phyloP scores from a whole-genome alignment of 257 asterid genomes.

The Solanum pimpinellifolium region DNA sequence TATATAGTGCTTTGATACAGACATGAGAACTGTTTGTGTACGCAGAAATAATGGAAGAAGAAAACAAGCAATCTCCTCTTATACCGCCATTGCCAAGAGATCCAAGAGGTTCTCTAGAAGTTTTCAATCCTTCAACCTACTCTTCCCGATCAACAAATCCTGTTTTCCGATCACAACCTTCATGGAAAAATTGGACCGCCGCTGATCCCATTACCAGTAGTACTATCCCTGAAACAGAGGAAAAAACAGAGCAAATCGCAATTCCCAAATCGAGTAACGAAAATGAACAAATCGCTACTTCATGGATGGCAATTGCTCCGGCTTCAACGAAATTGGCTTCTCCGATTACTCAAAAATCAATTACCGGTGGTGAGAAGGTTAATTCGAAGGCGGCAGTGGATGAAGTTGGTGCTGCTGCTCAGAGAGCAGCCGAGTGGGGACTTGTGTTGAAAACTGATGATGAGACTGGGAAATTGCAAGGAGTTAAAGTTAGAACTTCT shows the following conservation, averaged over 20 bases:
- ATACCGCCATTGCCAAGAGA: slow-evolving; percentile 59
- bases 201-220: neutral
- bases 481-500: slow-evolving; percentile 83
- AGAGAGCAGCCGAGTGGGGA: slow-evolving; percentile 99
- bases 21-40: neutral
- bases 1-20: neutral
- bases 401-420: slow-evolving; percentile 53
- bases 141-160: slow-evolving; percentile 15
- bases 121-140: slow-evolving; percentile 57
- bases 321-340: neutral
- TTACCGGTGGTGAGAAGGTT: slow-evolving; percentile 6
- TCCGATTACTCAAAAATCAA: neutral
- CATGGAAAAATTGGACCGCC: slow-evolving; percentile 40
- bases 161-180: slow-evolving; percentile 29
- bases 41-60: slow-evolving; percentile 41
- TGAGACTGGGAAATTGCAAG: slow-evolving; percentile 76
- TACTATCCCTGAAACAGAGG: neutral
- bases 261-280: slow-evolving; percentile 3
- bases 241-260: neutral
- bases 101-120: slow-evolving; percentile 75
- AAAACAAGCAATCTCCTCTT: slow-evolving; percentile 18
- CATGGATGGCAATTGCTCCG: slow-evolving; percentile 67
- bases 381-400: neutral
- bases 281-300: slow-evolving; percentile 10
- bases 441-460: slow-evolving; percentile 63